Conservation (phyloP, 352 stramenopile genomes). For the Phytophthora nicotianae region DNA sequence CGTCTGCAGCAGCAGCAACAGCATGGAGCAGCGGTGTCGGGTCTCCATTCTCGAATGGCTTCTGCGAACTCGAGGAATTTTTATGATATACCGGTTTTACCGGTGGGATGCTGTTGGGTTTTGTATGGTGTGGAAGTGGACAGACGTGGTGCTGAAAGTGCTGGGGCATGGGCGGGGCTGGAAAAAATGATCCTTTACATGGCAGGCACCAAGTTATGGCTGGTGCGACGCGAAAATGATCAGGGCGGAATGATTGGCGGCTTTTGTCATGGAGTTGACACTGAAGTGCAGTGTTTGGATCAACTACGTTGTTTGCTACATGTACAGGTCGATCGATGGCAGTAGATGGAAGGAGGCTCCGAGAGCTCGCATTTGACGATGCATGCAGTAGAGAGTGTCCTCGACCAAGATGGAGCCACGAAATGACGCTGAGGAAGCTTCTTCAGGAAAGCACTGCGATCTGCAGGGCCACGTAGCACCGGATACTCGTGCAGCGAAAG, state of each 20-base stretch:
- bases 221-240: conserved; percentile 27
- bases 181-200: conserved; percentile 29
- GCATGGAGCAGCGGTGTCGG: conserved; percentile 3
- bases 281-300: background rate
- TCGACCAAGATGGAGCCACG: conserved; percentile 7
- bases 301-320: background rate
- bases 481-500: conserved; percentile 36
- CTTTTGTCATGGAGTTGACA: conserved; percentile 6
- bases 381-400: background rate
- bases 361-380: background rate
- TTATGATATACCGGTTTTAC: conserved; percentile 3
- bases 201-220: conserved; percentile 12
- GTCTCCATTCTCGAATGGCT: conserved; percentile 17
- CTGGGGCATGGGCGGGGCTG: conserved; percentile 6
- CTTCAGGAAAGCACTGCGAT: conserved; percentile 26
- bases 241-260: conserved; percentile 23
- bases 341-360: background rate
- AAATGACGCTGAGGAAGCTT: conserved; percentile 19
- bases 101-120: conserved; percentile 13
- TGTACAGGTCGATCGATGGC: background rate
- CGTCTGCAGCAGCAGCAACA: conserved; percentile 18
- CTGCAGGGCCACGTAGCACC: conserved; percentile 24
- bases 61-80: background rate
- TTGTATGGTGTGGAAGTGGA: conserved; percentile 18
- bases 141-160: conserved; percentile 12